A percentile compares a stretch with the other conserved stretches of the same genome.
phyloP scores from a whole-genome alignment of 2,329 filamentous ascomycete genomes.

The Paecilomyces formosus region DNA sequence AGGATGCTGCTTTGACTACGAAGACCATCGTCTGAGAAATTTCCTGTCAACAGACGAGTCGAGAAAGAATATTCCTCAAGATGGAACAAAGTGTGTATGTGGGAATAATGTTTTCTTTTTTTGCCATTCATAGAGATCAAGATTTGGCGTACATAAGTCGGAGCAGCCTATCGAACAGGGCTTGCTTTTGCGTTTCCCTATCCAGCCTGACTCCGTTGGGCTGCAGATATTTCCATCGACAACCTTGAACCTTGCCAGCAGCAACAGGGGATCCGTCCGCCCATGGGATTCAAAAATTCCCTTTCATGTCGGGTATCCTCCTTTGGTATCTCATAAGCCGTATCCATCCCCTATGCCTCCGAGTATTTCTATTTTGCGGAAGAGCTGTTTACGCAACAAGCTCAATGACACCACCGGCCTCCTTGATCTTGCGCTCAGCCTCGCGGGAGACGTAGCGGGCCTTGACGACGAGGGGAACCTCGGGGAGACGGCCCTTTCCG shows the following conservation, averaged over 20 bases:
- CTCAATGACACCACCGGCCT: conserved; percentile 92
- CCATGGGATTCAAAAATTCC: background rate
- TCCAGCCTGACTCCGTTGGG: background rate
- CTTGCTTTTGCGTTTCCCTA: background rate
- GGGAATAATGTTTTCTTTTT: background rate
- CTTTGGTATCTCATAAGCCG: background rate
- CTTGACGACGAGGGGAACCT: conserved; percentile 88
- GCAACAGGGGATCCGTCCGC: background rate
- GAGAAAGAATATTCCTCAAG: background rate
- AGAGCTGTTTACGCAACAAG: conserved; percentile 68
- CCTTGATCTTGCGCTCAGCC: conserved; percentile 98
- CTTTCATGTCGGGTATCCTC: background rate
- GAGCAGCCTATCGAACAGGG: background rate
- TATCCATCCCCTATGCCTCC: background rate
- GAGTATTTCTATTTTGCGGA: background rate
- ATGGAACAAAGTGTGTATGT: background rate
- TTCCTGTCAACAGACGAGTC: no score
- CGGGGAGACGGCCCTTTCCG: conserved; percentile 92
- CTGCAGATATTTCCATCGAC: background rate
- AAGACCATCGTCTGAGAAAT: no score
- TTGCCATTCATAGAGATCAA: background rate
- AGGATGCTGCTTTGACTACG: no score
- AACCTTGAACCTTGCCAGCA: background rate
- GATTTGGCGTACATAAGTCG: background rate
- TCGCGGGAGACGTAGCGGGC: conserved; percentile 92